Percentiles rank a stretch among this genome's conserved stretches.
Conservation (phyloP, 1,284 basidiomycete species). For the Serendipita sp. region DNA sequence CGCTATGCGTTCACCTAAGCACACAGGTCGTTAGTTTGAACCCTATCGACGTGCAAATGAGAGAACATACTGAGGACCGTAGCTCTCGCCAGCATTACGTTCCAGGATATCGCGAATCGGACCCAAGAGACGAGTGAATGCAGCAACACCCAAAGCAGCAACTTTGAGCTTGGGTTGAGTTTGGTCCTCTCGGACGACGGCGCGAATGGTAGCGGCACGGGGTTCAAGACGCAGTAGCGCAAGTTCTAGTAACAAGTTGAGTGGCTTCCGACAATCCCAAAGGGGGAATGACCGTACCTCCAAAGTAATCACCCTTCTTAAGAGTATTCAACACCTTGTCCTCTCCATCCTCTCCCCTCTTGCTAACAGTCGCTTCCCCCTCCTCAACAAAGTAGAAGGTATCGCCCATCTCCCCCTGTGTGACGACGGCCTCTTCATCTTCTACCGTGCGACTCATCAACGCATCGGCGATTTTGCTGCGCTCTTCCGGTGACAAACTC, state of each 20-base stretch:
- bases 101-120: constrained; percentile 83
- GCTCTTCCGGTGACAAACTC: constrained; percentile 72
- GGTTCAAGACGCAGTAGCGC: constrained; percentile 75
- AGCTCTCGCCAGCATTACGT: constrained; percentile 42
- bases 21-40: no score
- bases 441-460: constrained; percentile 72
- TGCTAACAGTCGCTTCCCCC: constrained; percentile 79
- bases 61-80: constrained; percentile 10
- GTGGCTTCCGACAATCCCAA: background rate
- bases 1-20: no score
- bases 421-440: constrained; percentile 77
- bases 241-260: constrained; percentile 37
- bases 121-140: constrained; percentile 88
- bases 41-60: background rate
- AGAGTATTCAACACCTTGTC: constrained; percentile 57
- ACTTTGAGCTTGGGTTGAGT: constrained; percentile 64
- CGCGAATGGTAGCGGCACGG: constrained; percentile 87
- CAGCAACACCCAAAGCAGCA: constrained; percentile 82
- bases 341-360: constrained; percentile 53
- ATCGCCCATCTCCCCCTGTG: constrained; percentile 87
- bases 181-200: constrained; percentile 38
- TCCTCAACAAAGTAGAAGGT: constrained; percentile 97
- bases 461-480: constrained; percentile 94
- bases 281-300: constrained; percentile 47
- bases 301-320: constrained; percentile 93